These are phyloP conservation scores for Lactarius evosmus DNA, from an alignment of 768 basidiomycete genomes.

Conservation along the genomic window DNA sequence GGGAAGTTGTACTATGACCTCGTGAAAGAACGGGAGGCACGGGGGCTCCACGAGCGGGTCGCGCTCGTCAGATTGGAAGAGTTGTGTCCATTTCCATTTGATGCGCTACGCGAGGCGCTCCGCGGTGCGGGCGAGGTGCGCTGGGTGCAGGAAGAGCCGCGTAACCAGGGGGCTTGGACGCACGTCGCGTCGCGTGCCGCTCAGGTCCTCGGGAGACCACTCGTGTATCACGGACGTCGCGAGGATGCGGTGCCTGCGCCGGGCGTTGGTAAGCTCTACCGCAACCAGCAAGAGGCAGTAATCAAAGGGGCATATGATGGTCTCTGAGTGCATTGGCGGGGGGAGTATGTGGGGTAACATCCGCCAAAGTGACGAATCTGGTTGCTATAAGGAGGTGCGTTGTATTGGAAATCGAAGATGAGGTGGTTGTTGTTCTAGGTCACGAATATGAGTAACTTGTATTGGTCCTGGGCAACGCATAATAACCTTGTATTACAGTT, in stretches of 20 bases:
- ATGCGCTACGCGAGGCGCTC: slow-evolving; percentile 46
- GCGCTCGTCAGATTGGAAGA: slow-evolving; percentile 82
- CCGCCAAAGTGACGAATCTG: neutral
- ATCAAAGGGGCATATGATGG: slow-evolving; percentile 56
- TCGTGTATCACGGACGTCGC: slow-evolving; percentile 63
- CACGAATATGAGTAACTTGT: neutral
- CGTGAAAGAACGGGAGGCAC: slow-evolving; percentile 57
- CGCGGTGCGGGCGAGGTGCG: slow-evolving; percentile 40
- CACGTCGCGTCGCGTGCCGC: slow-evolving; percentile 53
- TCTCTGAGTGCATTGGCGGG: slow-evolving; percentile 26
- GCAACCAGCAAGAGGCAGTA: slow-evolving; percentile 58
- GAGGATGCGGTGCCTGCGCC: slow-evolving; percentile 76
- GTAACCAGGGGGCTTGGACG: slow-evolving; percentile 79
- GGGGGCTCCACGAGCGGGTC: slow-evolving; percentile 47
- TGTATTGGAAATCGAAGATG: neutral
- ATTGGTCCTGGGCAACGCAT: neutral
- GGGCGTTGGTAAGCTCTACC: slow-evolving; percentile 68
- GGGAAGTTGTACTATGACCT: slow-evolving; percentile 92
- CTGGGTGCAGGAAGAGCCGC: slow-evolving; percentile 88
- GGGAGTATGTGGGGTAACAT: neutral
- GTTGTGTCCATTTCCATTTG: slow-evolving; percentile 84
- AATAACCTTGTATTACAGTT: neutral
- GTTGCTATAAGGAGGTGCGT: neutral
- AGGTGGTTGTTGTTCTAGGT: neutral
- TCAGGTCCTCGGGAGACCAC: slow-evolving; percentile 14